Conservation (phyloP, 495 filamentous ascomycete genomes). For the Xylaria sp. region DNA sequence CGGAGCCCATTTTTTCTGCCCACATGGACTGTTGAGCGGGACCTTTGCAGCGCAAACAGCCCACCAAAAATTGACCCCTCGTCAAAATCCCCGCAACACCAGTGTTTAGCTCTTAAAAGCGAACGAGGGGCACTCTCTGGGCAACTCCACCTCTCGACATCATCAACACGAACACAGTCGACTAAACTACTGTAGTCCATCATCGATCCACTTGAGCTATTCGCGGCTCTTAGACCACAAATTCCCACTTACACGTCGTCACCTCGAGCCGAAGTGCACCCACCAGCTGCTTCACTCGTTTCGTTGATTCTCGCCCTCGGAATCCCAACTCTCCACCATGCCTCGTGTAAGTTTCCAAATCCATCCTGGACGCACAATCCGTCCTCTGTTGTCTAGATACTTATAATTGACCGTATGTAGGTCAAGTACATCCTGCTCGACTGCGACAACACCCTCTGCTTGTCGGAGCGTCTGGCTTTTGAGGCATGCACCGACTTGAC, state of each 20-base stretch:
- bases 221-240: slow-evolving; percentile 6
- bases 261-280: slow-evolving; percentile 4
- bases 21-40: background rate
- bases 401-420: slow-evolving; percentile 47
- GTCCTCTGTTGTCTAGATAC: slow-evolving; percentile 14
- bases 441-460: slow-evolving; percentile 97
- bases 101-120: slow-evolving; percentile 23
- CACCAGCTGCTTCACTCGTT: background rate
- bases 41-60: slow-evolving; percentile 9
- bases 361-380: background rate
- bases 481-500: slow-evolving; percentile 92
- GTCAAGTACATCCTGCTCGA: slow-evolving; percentile 88
- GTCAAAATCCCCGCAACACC: slow-evolving; percentile 24
- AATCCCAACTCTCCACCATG: slow-evolving; percentile 32
- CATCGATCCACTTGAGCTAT: slow-evolving; percentile 23
- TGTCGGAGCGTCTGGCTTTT: slow-evolving; percentile 91
- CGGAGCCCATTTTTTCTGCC: slow-evolving; percentile 4
- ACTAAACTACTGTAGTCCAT: slow-evolving; percentile 26
- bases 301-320: slow-evolving; percentile 1
- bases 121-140: slow-evolving; percentile 24
- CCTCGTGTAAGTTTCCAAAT: slow-evolving; percentile 41
- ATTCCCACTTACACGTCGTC: background rate
- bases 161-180: slow-evolving; percentile 19
- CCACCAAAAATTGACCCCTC: slow-evolving; percentile 15
- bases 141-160: slow-evolving; percentile 19